phyloP scores from a whole-genome alignment of 495 filamentous ascomycete species.

The Sporormia fimetaria region DNA sequence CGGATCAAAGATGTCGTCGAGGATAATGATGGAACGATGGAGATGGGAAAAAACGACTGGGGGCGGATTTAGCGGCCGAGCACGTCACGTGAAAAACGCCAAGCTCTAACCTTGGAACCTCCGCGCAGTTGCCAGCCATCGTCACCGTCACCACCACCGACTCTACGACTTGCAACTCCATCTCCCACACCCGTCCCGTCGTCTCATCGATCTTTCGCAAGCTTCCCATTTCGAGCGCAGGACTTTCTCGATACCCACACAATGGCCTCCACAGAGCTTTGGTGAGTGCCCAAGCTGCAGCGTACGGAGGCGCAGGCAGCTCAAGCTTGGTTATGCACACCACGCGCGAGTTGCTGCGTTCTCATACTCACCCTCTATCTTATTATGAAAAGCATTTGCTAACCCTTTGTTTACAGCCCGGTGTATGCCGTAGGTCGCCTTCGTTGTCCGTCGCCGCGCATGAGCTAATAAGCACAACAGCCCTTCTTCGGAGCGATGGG shows the following conservation, averaged over 20 bases:
- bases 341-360: too few species aligned
- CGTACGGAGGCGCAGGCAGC: conserved; percentile 16
- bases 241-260: not conserved
- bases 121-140: conserved; percentile 13
- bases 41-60: too few species aligned
- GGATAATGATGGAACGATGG: not conserved
- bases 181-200: conserved; percentile 12
- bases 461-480: conserved; percentile 37
- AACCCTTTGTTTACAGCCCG: conserved; percentile 52
- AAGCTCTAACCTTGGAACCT: conserved; percentile 4
- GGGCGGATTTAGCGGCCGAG: too few species aligned
- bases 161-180: conserved; percentile 1
- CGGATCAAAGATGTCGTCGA: too few species aligned
- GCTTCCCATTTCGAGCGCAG: not conserved
- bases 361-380: too few species aligned
- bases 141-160: conserved; percentile 12
- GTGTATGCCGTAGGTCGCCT: conserved; percentile 90
- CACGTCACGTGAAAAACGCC: too few species aligned
- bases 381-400: too few species aligned
- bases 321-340: conserved; percentile 27
- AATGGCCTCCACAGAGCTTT: conserved; percentile 46
- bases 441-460: conserved; percentile 4
- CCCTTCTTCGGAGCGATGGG: conserved; percentile 99
- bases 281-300: conserved; percentile 43
- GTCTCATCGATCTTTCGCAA: conserved; percentile 8